These are phyloP conservation scores for Papiliotrema nemorosa DNA, from an alignment of 1,284 basidiomycete species.

Conservation along the genomic window DNA sequence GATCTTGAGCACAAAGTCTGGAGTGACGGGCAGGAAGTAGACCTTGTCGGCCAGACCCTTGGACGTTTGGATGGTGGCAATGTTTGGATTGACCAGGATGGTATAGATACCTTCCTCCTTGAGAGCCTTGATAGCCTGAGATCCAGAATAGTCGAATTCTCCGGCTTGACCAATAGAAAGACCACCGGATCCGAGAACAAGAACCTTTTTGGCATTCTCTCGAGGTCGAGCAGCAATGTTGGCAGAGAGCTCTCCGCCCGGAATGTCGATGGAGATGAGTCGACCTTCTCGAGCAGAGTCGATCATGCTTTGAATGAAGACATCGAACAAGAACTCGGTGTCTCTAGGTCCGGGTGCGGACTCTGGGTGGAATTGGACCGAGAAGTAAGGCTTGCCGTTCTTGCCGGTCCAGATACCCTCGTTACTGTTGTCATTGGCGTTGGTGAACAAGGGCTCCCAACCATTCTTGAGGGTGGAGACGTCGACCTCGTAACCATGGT, in stretches of 20 bases:
- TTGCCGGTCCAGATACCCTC: slow-evolving; percentile 93
- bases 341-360: slow-evolving; percentile 97
- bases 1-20: slow-evolving; percentile 96
- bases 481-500: slow-evolving; percentile 97
- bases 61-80: slow-evolving; percentile 98
- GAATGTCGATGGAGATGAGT: slow-evolving; percentile 74
- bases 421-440: slow-evolving; percentile 96
- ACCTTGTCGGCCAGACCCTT: slow-evolving; percentile 98
- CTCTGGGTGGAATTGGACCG: slow-evolving; percentile 99
- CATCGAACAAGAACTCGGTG: slow-evolving; percentile 98
- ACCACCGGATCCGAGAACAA: slow-evolving; percentile 96
- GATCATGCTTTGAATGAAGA: slow-evolving; percentile 84
- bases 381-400: slow-evolving; percentile 81
- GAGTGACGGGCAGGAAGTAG: slow-evolving; percentile 96
- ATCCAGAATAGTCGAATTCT: slow-evolving; percentile 99
- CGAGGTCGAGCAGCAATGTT: slow-evolving; percentile 68
- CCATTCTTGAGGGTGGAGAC: slow-evolving; percentile 69
- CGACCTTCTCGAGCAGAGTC: slow-evolving; percentile 69
- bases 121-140: slow-evolving; percentile 97
- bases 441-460: slow-evolving; percentile 93
- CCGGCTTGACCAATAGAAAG: slow-evolving; percentile 97
- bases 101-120: slow-evolving; percentile 99
- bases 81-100: slow-evolving; percentile 97
- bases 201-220: slow-evolving; percentile 80
- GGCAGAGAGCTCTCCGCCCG: slow-evolving; percentile 79